These are phyloP conservation scores for Alternaria burnsii DNA, from an alignment of 2,329 filamentous ascomycete species.

Conservation along the genomic window DNA sequence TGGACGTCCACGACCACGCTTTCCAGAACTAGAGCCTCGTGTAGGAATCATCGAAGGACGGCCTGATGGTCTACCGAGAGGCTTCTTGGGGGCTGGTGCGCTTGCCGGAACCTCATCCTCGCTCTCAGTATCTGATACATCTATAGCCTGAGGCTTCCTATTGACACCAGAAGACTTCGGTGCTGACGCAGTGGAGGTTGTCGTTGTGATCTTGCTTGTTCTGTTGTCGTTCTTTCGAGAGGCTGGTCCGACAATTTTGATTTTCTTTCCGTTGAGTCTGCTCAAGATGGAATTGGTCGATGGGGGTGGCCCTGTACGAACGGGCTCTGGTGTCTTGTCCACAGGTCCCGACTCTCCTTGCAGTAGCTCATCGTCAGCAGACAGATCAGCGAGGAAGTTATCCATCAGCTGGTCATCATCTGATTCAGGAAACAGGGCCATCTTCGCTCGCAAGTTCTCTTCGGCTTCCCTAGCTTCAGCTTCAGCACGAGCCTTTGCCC, in stretches of 20 bases:
- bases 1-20: constrained; percentile 37
- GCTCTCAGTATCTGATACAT: constrained; percentile 40
- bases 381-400: constrained; percentile 38
- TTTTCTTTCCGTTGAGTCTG: constrained; percentile 46
- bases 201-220: constrained; percentile 23
- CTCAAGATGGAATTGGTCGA: constrained; percentile 40
- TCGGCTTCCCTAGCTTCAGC: constrained; percentile 41
- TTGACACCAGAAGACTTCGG: constrained; percentile 33
- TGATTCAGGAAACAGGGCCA: constrained; percentile 45
- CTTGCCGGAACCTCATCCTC: constrained; percentile 47
- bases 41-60: constrained; percentile 33
- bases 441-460: constrained; percentile 48
- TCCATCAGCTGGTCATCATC: constrained; percentile 37
- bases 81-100: constrained; percentile 30
- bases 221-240: constrained; percentile 28
- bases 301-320: constrained; percentile 25
- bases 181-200: constrained; percentile 15
- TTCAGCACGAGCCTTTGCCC: constrained; percentile 27
- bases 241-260: constrained; percentile 43
- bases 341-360: constrained; percentile 15
- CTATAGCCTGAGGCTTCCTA: constrained; percentile 26
- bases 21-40: constrained; percentile 31
- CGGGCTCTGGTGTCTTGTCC: constrained; percentile 8
- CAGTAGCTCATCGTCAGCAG: constrained; percentile 29
- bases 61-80: constrained; percentile 29